Conservation (phyloP, 805 yeast genomes). For the Zygoascus flipseniorum region DNA sequence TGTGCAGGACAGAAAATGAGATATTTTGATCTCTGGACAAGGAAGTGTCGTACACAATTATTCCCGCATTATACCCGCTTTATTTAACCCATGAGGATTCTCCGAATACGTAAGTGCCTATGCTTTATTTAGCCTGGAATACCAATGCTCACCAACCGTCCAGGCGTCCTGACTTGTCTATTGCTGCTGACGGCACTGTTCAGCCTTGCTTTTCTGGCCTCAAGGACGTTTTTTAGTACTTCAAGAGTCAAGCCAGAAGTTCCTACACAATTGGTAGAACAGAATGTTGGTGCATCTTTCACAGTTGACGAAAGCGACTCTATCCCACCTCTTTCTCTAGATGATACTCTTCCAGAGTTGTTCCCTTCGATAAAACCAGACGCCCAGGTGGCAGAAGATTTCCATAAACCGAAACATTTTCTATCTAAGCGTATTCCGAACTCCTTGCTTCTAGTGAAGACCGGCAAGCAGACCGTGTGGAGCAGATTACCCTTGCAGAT, state of each 20-base stretch:
- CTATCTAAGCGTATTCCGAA: neutral
- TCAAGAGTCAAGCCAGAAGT: no score
- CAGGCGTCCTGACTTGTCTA: neutral
- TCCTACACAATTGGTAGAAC: no score
- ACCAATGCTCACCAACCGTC: neutral
- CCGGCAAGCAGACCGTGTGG: constrained; percentile 31
- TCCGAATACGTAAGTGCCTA: neutral
- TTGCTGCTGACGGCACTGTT: neutral
- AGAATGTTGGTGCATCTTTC: no score
- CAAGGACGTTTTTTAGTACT: no score
- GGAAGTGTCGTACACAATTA: no score
- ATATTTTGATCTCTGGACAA: no score
- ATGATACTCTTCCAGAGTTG: neutral
- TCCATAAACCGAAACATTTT: neutral
- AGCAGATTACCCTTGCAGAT: constrained; percentile 25
- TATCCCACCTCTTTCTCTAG: no score
- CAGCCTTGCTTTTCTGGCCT: no score
- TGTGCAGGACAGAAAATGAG: no score
- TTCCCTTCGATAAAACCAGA: neutral
- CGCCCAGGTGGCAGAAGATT: neutral
- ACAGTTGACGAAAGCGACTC: no score
- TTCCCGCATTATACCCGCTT: neutral
- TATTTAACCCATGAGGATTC: neutral
- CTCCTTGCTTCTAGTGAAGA: constrained; percentile 29
- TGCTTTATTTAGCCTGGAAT: neutral